phyloP scores from a whole-genome alignment of 768 basidiomycete genomes.

The Lactarius sanguifluus region DNA sequence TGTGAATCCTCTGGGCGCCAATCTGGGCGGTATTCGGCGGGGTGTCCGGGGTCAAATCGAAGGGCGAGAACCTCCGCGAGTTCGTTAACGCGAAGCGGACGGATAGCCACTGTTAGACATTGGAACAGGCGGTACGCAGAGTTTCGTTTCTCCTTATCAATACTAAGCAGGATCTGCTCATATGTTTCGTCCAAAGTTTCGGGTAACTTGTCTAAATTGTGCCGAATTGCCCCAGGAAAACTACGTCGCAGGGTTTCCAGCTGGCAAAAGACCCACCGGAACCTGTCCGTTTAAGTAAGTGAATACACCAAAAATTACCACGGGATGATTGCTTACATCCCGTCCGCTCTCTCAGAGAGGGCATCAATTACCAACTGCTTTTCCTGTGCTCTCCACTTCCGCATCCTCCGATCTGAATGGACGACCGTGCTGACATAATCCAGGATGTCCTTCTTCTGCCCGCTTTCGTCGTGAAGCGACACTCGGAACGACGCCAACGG shows the following conservation, averaged over 20 bases:
- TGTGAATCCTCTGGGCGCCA: constrained; percentile 6
- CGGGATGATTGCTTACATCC: background rate
- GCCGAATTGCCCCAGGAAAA: background rate
- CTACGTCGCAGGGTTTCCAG: background rate
- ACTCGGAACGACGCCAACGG: background rate
- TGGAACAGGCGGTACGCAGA: background rate
- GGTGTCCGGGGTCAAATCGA: background rate
- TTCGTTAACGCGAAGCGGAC: constrained; percentile 1
- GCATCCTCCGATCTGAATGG: background rate
- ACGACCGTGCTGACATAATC: background rate
- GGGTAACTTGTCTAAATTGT: background rate
- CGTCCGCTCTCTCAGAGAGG: constrained; percentile 1
- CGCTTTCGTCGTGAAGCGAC: background rate
- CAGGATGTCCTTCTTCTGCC: background rate
- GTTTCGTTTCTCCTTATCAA: background rate
- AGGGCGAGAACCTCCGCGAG: constrained; percentile 9
- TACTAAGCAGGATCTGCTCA: background rate
- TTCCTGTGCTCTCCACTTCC: background rate
- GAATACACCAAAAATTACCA: background rate
- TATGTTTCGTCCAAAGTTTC: constrained; percentile 2
- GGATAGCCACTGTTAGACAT: background rate
- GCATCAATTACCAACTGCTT: constrained; percentile 1
- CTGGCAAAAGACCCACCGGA: constrained; percentile 3
- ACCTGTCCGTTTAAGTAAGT: background rate
- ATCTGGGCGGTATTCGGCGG: background rate